phyloP scores from a whole-genome alignment of 2,329 filamentous ascomycete genomes.

The Setomelanomma holmii region DNA sequence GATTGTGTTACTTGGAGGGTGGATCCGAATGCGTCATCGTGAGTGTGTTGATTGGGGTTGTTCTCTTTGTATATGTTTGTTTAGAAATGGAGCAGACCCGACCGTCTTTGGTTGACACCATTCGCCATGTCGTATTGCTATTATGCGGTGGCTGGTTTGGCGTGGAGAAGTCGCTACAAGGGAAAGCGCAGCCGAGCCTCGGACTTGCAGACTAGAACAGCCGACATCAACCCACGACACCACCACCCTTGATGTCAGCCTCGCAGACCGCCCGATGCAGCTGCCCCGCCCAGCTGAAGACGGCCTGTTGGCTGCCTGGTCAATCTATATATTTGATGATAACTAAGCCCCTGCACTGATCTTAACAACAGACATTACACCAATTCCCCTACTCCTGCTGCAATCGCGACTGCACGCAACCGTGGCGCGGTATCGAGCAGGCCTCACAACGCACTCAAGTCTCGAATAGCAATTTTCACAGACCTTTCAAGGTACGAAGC shows the following conservation, averaged over 20 bases:
- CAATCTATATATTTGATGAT: background rate
- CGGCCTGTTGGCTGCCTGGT: background rate
- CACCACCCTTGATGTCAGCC: background rate
- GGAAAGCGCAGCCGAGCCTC: background rate
- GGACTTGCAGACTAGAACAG: background rate
- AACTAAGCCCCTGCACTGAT: background rate
- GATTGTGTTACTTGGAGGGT: conserved; percentile 10
- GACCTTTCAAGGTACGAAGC: background rate
- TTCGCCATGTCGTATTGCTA: too few relatives aligned
- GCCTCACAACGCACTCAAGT: too few relatives aligned
- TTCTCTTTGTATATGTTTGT: too few relatives aligned
- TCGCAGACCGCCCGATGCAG: too few relatives aligned
- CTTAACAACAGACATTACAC: background rate
- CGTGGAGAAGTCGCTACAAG: too few relatives aligned
- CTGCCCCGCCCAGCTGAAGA: background rate
- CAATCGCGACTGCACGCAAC: background rate
- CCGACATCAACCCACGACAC: background rate
- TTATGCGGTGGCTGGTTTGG: too few relatives aligned
- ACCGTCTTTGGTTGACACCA: too few relatives aligned
- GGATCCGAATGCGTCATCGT: conserved; percentile 8
- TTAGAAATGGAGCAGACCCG: too few relatives aligned
- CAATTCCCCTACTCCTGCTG: background rate
- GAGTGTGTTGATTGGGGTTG: too few relatives aligned
- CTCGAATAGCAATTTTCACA: too few relatives aligned
- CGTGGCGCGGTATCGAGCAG: too few relatives aligned